These are phyloP conservation scores for Scedosporium boydii DNA, from an alignment of 2,329 filamentous ascomycete species.

Conservation along the genomic window DNA sequence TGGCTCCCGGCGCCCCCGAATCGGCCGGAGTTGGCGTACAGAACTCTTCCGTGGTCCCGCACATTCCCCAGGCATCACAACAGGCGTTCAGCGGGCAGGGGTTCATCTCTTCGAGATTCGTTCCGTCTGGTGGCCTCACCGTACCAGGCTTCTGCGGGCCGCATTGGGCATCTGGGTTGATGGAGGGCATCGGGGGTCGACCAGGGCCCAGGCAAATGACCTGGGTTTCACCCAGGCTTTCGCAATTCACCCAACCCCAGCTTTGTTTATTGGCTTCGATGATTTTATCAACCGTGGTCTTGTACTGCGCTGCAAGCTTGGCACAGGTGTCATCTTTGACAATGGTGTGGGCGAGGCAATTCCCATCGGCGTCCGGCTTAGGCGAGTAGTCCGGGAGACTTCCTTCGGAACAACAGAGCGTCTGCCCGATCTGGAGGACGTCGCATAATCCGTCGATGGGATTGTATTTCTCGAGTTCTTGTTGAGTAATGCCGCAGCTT, in stretches of 20 bases:
- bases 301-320: slow-evolving; percentile 20
- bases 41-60: slow-evolving; percentile 32
- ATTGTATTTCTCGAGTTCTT: slow-evolving; percentile 30
- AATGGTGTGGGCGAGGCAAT: slow-evolving; percentile 26
- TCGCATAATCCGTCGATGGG: not conserved
- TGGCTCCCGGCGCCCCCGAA: slow-evolving; percentile 8
- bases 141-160: slow-evolving; percentile 22
- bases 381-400: slow-evolving; percentile 13
- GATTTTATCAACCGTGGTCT: slow-evolving; percentile 26
- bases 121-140: slow-evolving; percentile 6
- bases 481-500: slow-evolving; percentile 26
- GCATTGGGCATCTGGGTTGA: slow-evolving; percentile 21
- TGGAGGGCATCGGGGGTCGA: slow-evolving; percentile 22
- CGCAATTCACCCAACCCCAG: slow-evolving; percentile 27
- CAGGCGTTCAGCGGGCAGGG: slow-evolving; percentile 20
- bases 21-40: slow-evolving; percentile 20
- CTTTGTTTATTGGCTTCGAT: slow-evolving; percentile 26
- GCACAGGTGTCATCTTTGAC: slow-evolving; percentile 23
- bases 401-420: slow-evolving; percentile 26
- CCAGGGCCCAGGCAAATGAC: slow-evolving; percentile 25
- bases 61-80: slow-evolving; percentile 31
- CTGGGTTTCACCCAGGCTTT: slow-evolving; percentile 14
- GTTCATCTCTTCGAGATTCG: slow-evolving; percentile 14
- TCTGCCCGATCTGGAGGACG: slow-evolving; percentile 17
- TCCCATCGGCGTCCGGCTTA: slow-evolving; percentile 17